Evolutionary conservation across 257 asterid genomes (phyloP), one percentile per base, ranked within the genome.

Genomic region (Solanum ossicruentum): DNA sequence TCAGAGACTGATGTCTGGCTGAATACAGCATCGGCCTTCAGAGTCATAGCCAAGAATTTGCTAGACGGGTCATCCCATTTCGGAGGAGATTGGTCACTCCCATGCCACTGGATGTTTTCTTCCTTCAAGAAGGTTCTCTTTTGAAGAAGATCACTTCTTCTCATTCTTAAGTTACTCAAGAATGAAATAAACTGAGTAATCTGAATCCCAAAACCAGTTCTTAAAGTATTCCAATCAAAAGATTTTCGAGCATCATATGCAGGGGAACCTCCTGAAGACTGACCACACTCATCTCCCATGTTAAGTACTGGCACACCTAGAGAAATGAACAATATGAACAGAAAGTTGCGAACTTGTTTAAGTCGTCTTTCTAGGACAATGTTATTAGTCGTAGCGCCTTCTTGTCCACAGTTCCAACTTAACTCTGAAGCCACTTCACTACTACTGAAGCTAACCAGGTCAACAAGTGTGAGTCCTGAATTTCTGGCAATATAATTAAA

Each of bases 241-340:
- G 92, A 90, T 81, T 87, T 88, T 3, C 93, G 92, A 80, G 93
- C 92, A 21, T 85, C 70, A 55, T 90, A 87, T 70, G 85, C 85
- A 8, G 84, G 88, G 86, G 94, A 91, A 17, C 98, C 99, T 65
- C 91, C 88, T 6, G 86, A 84, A 41, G 98, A 95, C 85, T 86
- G 97, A 87, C 98, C 98, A 83, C 97, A 95, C 86, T 97, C 98
- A 85, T 97, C 98, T 57, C 98, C 99, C 98, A 95, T 97, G 94
- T 91, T 95, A n/a, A 97, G 93, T 54, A 97, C 91, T 2, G 99
- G 99, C 83, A 95, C 95, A 3, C 99, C 99, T 83, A 90, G 82
- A 32, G 98, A 95, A 86, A 95, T 83, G 78, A 94, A 95, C 87
- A 96, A 75, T 41, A 92, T 88, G 88, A 96, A 95, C 84, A 94